Evolutionary conservation across 2,329 filamentous ascomycete species (phyloP).

Genomic region (Penicillium brasilianum): DNA sequence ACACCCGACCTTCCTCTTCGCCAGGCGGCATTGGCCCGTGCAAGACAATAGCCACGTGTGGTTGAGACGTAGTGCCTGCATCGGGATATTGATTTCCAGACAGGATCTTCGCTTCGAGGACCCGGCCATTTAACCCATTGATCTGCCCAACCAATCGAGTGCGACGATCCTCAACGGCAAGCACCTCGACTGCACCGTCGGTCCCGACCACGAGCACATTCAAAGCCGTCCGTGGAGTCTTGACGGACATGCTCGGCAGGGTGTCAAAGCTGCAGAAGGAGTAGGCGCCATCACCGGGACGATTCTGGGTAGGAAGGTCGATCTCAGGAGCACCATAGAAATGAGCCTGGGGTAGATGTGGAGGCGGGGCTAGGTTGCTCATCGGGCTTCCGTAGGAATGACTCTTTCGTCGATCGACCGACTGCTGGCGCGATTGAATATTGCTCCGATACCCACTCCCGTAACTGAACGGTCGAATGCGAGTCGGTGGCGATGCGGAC

Average conservation of each 20-base stretch:
- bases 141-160: slow-evolving; percentile 72
- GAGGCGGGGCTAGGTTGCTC: slow-evolving; percentile 58
- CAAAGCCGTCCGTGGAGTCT: slow-evolving; percentile 46
- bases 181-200: slow-evolving; percentile 78
- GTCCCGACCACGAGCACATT: slow-evolving; percentile 79
- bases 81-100: slow-evolving; percentile 67
- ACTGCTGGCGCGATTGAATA: slow-evolving; percentile 44
- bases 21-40: slow-evolving; percentile 73
- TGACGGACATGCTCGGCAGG: slow-evolving; percentile 57
- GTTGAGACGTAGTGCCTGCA: slow-evolving; percentile 61
- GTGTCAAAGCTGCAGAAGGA: slow-evolving; percentile 84
- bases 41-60: slow-evolving; percentile 77
- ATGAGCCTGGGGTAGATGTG: slow-evolving; percentile 76
- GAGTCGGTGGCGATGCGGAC: slow-evolving; percentile 49
- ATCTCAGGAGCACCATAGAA: slow-evolving; percentile 78
- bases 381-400: slow-evolving; percentile 45
- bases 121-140: slow-evolving; percentile 77
- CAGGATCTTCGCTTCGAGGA: slow-evolving; percentile 81
- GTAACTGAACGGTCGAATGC: slow-evolving; percentile 50
- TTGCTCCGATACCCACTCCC: slow-evolving; percentile 46
- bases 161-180: slow-evolving; percentile 72
- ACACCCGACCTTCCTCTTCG: slow-evolving; percentile 42
- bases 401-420: slow-evolving; percentile 46
- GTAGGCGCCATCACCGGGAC: slow-evolving; percentile 59
- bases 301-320: slow-evolving; percentile 53